Base-by-base conservation (phyloP, 208 protist species). In the Acanthamoeba rhysodes region DNA sequence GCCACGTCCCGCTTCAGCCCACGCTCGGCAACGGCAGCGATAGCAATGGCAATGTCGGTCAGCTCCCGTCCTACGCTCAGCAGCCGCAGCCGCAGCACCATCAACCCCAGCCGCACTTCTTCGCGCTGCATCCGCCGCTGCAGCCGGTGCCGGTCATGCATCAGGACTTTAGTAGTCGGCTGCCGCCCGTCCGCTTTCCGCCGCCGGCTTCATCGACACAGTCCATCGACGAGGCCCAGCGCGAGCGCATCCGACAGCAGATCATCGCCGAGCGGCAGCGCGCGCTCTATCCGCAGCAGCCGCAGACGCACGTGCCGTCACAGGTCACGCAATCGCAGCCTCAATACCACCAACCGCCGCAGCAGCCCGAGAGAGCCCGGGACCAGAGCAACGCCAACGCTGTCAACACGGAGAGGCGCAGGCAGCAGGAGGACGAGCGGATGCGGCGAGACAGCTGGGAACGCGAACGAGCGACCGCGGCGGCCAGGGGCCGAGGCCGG, bases 181-280 rank as follows among this genome's bases (percentile, higher is more conserved):
- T 87, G 78, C 78, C 78, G 78, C 78, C 37, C 14, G 48, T 87
- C 27, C 45, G 41, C 14, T 87, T 87, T 41, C n/a, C n/a, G n/a
- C 78, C 78, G n/a, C 37, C 24, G 48, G 78, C n/a, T 45, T 62
- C 50, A 6, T 27, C 37, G 18, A 48, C 18, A 7, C 16, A n/a
- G 16, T 3, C 70, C 34, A 14, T 34, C 10, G 78, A 87, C 57
- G 45, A 59, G 6, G 78, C 78, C 12, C 78, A n/a, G 27, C 74
- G 78, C 48, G 78, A 87, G 78, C 37, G 78, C 16, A 87, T 87
- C 37, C 37, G 78, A 59, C 78, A 59, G 29, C 78, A 87, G 78
- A 87, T 87, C 24, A 24, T 87, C 10, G 78, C 29, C 1, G 48
- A 87, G 48, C 37, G 78, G n/a, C 78, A 59, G 24, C 78, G 78